Percentiles rank a stretch among this genome's conserved stretches.
Conservation (phyloP, 208 protist genomes). For the Angomonas ambiguus region DNA sequence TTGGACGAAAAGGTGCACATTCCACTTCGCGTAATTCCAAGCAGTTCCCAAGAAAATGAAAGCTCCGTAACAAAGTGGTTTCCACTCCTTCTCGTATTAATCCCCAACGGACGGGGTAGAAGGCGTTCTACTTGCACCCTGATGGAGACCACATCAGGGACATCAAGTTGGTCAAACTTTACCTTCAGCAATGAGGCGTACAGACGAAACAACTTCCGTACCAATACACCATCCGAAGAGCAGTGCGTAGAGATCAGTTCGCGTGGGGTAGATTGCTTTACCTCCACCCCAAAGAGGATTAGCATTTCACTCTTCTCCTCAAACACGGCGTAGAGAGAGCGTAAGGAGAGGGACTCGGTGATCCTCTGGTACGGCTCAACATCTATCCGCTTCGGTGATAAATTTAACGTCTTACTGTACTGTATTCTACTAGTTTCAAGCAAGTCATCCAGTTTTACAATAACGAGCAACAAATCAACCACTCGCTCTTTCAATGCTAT, state of each 20-base stretch:
- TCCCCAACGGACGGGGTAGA: not conserved
- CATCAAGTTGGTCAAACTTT: not conserved
- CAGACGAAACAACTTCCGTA: not conserved
- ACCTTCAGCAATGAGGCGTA: not conserved
- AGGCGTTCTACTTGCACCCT: not conserved
- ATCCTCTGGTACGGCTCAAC: too few relatives aligned
- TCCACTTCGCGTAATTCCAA: too few relatives aligned
- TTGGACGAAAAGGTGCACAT: too few relatives aligned
- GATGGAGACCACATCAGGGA: not conserved
- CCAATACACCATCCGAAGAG: not conserved
- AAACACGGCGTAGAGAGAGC: not conserved
- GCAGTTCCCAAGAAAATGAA: not conserved
- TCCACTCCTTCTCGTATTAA: not conserved
- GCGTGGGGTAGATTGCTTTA: too few relatives aligned
- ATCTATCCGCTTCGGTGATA: too few relatives aligned
- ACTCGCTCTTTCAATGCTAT: not conserved
- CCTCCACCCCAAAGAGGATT: not conserved
- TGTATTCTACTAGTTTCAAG: too few relatives aligned
- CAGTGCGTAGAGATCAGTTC: not conserved
- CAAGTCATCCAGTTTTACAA: not conserved
- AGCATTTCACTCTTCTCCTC: not conserved
- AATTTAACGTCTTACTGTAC: too few relatives aligned
- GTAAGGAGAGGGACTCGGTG: not conserved
- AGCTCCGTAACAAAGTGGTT: not conserved
- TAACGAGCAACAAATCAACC: not conserved